Conservation (phyloP, 2,329 filamentous ascomycete species). For the Nemania abortiva region DNA sequence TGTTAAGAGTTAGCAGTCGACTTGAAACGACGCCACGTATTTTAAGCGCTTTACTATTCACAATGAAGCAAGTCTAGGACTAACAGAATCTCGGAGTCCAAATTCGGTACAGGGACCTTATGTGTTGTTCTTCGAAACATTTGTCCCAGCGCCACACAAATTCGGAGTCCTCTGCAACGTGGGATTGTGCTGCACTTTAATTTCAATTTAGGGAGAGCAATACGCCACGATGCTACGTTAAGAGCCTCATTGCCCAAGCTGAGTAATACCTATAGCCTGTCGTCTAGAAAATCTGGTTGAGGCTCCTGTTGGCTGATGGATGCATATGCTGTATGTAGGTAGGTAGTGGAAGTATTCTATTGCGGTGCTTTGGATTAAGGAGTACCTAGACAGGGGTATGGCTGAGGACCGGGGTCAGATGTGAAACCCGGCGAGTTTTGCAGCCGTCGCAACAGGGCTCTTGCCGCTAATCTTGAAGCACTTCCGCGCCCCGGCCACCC, state of each 20-base stretch:
- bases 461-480: slow-evolving; percentile 47
- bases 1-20: background rate
- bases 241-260: slow-evolving; percentile 2
- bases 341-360: too few relatives aligned
- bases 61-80: slow-evolving; percentile 12
- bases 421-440: slow-evolving; percentile 50
- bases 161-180: slow-evolving; percentile 8
- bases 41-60: slow-evolving; percentile 10
- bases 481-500: slow-evolving; percentile 44
- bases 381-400: slow-evolving; percentile 2
- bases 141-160: background rate
- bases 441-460: slow-evolving; percentile 45
- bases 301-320: too few relatives aligned
- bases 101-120: background rate
- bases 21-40: slow-evolving; percentile 17
- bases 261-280: background rate
- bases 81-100: background rate
- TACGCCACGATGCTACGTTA: background rate
- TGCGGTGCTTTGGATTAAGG: background rate
- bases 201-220: background rate
- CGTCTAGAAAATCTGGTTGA: too few relatives aligned
- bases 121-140: slow-evolving; percentile 26
- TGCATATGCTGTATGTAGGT: background rate
- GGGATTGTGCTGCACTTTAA: slow-evolving; percentile 10
- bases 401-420: slow-evolving; percentile 27